Percentiles rank a stretch among this genome's conserved stretches.
phyloP scores from a whole-genome alignment of 2,329 filamentous ascomycete species.

The Neonectria ditissima region DNA sequence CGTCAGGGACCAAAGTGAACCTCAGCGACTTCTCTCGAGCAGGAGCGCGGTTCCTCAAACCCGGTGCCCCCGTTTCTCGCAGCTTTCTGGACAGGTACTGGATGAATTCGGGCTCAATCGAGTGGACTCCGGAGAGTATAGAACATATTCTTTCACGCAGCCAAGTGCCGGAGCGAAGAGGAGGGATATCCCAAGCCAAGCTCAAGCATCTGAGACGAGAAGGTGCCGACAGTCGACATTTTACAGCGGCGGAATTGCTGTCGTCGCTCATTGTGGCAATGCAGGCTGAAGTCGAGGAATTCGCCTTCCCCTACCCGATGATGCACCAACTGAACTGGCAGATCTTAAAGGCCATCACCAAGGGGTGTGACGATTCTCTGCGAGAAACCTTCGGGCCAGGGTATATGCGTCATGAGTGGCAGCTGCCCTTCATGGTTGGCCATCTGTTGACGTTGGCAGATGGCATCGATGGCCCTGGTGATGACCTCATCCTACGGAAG shows the following conservation, averaged over 20 bases:
- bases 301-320: slow-evolving; percentile 43
- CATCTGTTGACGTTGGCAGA: neutral
- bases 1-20: neutral
- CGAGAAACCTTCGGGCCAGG: neutral
- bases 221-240: slow-evolving; percentile 10
- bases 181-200: neutral
- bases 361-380: neutral
- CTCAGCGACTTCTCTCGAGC: slow-evolving; percentile 35
- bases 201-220: neutral
- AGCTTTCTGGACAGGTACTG: slow-evolving; percentile 54
- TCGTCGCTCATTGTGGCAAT: slow-evolving; percentile 49
- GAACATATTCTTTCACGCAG: slow-evolving; percentile 50
- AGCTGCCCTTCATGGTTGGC: neutral
- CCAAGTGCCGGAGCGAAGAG: slow-evolving; percentile 40
- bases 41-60: slow-evolving; percentile 45
- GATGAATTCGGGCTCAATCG: slow-evolving; percentile 35
- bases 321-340: slow-evolving; percentile 4
- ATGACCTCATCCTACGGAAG: too few relatives aligned
- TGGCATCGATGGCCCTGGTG: neutral
- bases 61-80: slow-evolving; percentile 46
- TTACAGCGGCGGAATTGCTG: slow-evolving; percentile 45
- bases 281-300: slow-evolving; percentile 51
- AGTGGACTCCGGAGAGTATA: slow-evolving; percentile 50
- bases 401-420: neutral
- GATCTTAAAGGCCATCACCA: neutral